Percentiles rank a stretch among this genome's conserved stretches.
These are phyloP conservation scores for Termitomyces sp. DNA, from an alignment of 768 basidiomycete genomes.

Conservation along the genomic window DNA sequence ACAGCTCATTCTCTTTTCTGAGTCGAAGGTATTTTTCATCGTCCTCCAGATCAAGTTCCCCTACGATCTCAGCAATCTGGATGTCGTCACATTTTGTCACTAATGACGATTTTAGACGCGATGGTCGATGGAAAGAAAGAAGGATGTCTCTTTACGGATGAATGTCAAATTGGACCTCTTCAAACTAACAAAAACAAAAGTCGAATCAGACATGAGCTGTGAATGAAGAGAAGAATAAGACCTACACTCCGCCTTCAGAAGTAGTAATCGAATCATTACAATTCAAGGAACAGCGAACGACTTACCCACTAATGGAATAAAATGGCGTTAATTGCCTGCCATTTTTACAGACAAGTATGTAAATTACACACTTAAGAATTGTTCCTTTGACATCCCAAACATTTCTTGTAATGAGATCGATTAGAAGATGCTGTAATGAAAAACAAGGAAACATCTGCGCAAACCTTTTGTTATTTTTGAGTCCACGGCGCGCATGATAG, in stretches of 20 bases:
- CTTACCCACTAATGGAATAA: not conserved
- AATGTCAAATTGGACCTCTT: slow-evolving; percentile 4
- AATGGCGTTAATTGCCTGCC: not conserved
- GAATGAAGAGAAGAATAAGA: not conserved
- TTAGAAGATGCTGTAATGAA: not conserved
- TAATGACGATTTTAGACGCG: not conserved
- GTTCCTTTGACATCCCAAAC: not conserved
- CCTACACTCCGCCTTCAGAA: slow-evolving; percentile 8
- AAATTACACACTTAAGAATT: slow-evolving; percentile 2
- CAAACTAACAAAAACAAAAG: not conserved
- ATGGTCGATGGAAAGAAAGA: not conserved
- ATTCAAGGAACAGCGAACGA: not conserved
- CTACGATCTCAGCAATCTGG: not conserved
- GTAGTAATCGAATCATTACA: too few relatives aligned
- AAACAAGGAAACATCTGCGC: not conserved
- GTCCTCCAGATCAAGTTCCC: not conserved
- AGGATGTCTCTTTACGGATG: not conserved
- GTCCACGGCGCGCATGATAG: slow-evolving; percentile 1
- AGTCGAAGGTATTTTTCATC: not conserved
- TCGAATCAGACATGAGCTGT: not conserved
- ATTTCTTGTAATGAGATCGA: not conserved
- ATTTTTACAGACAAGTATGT: not conserved
- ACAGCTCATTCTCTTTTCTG: not conserved
- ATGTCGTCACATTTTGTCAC: slow-evolving; percentile 7
- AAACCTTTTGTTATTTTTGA: not conserved